Evolutionary conservation across 2,329 filamentous ascomycete genomes (phyloP).

Genomic region (Talaromyces piceae): DNA sequence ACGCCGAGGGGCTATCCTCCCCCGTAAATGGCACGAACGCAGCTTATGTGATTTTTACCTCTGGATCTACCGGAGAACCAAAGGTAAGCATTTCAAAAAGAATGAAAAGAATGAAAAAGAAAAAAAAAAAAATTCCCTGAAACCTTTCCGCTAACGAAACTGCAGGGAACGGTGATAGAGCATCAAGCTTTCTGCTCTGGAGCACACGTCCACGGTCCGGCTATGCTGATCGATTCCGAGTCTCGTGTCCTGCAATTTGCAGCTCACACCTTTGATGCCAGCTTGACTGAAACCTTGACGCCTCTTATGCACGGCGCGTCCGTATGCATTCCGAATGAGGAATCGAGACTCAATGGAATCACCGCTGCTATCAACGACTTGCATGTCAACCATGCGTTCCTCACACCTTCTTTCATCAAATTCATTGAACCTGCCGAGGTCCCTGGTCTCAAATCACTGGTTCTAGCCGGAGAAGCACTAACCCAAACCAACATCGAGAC

Average conservation of each 20-base stretch:
- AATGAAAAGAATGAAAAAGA: too few relatives aligned
- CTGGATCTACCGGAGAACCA: conserved; percentile 44
- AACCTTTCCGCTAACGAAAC: conserved; percentile 29
- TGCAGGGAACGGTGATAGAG: conserved; percentile 53
- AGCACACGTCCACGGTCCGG: conserved; percentile 45
- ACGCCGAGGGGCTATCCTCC: neutral
- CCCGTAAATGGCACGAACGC: conserved; percentile 20
- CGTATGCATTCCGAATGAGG: conserved; percentile 50
- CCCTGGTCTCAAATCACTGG: conserved; percentile 33
- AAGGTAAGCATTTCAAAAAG: too few relatives aligned
- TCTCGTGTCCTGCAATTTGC: conserved; percentile 56
- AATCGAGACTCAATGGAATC: conserved; percentile 29
- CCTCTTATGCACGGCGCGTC: conserved; percentile 51
- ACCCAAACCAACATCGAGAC: conserved; percentile 27
- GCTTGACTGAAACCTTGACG: conserved; percentile 48
- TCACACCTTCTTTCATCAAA: conserved; percentile 54
- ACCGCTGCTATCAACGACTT: conserved; percentile 40
- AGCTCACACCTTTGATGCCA: conserved; percentile 48
- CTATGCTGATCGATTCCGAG: conserved; percentile 42
- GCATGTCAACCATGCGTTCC: conserved; percentile 48
- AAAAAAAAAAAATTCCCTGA: too few relatives aligned
- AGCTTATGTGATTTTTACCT: conserved; percentile 56
- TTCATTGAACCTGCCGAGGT: conserved; percentile 26
- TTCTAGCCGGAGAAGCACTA: conserved; percentile 36
- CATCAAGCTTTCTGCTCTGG: conserved; percentile 53